Conservation (phyloP, 495 filamentous ascomycete species). For the Ascobolus immersus region DNA sequence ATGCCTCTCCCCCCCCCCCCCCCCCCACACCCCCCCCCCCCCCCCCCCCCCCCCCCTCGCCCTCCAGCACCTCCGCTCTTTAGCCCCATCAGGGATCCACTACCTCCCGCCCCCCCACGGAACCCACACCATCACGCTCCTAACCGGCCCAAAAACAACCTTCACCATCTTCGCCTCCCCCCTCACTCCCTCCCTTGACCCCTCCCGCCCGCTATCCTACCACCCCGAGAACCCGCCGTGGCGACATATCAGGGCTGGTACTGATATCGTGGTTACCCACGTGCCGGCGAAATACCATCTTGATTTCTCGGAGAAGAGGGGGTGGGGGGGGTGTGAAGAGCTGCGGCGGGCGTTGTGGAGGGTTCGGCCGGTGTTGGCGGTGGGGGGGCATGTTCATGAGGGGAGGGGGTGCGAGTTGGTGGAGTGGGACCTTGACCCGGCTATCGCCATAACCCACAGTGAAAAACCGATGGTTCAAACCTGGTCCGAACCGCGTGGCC, state of each 20-base stretch:
- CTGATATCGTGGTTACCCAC: conserved; percentile 71
- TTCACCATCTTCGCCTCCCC: conserved; percentile 12
- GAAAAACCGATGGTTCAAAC: too few relatives aligned
- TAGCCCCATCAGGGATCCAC: too few relatives aligned
- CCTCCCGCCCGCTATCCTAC: too few relatives aligned
- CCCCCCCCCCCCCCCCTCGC: too few relatives aligned
- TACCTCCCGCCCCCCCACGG: conserved; percentile 23
- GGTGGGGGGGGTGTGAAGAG: conserved; percentile 53
- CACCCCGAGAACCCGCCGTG: conserved; percentile 19
- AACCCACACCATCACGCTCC: conserved; percentile 8
- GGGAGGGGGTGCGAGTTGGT: too few relatives aligned
- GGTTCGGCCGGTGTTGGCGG: conserved; percentile 51
- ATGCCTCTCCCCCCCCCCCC: conserved; percentile 67
- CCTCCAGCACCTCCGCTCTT: too few relatives aligned
- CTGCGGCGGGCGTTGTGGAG: conserved; percentile 56
- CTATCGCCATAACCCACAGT: too few relatives aligned
- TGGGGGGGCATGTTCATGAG: conserved; percentile 74
- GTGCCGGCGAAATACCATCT: conserved; percentile 49
- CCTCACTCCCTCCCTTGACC: too few relatives aligned
- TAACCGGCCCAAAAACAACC: conserved; percentile 10
- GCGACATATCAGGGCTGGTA: conserved; percentile 37
- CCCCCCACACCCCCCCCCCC: too few relatives aligned
- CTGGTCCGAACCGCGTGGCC: too few relatives aligned
- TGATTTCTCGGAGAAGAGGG: too few relatives aligned
- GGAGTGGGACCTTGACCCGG: too few relatives aligned